Conservation (phyloP, 1,139 yeast species). For the Yamadazyma membranifaciens region DNA sequence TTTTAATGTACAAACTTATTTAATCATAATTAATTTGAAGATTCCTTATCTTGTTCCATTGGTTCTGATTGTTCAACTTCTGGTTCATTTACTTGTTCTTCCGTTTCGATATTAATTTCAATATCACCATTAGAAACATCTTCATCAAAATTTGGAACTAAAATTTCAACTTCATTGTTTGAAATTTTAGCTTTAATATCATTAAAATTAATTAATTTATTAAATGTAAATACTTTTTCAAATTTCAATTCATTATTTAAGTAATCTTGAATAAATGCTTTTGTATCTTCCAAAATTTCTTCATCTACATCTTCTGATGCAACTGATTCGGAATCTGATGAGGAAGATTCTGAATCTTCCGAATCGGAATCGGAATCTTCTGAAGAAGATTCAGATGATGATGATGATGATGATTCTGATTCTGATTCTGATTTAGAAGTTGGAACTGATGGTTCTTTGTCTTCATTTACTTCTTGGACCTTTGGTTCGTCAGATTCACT, state of each 20-base stretch:
- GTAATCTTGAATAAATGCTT: conserved; percentile 38
- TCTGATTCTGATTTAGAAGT: conserved; percentile 12
- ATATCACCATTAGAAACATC: conserved; percentile 19
- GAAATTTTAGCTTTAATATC: conserved; percentile 40
- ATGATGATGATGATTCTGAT: conserved; percentile 15
- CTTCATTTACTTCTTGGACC: too few species aligned
- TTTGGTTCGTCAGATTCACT: conserved; percentile 1
- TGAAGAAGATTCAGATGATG: neutral
- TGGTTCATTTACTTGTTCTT: conserved; percentile 2
- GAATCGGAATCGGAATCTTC: conserved; percentile 13
- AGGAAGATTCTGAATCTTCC: conserved; percentile 7
- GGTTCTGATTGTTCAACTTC: conserved; percentile 1
- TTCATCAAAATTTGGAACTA: conserved; percentile 38
- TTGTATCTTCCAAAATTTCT: conserved; percentile 44
- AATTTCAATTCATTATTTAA: conserved; percentile 38
- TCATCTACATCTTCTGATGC: conserved; percentile 24
- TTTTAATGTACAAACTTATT: conserved; percentile 11
- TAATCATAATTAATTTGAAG: neutral
- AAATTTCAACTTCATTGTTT: conserved; percentile 43
- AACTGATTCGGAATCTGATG: conserved; percentile 4
- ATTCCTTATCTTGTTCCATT: conserved; percentile 2
- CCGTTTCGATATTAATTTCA: conserved; percentile 15
- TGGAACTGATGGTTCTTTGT: conserved; percentile 14
- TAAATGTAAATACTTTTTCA: conserved; percentile 47
- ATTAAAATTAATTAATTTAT: conserved; percentile 37